Evolutionary conservation across 1,139 yeast genomes (phyloP).

Genomic region (Hyphopichia burtonii): DNA sequence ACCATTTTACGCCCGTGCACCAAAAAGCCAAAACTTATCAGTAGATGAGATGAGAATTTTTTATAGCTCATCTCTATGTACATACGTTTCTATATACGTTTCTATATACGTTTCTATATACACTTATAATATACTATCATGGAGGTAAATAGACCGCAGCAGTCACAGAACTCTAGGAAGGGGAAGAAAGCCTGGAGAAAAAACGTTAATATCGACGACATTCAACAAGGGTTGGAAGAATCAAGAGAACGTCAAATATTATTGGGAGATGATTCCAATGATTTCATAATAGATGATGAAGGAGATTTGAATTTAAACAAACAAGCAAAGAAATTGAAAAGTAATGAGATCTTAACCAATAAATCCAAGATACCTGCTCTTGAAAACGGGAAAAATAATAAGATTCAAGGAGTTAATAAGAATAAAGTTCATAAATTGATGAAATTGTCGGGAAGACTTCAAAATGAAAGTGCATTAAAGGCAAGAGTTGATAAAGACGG

Average conservation of each 20-base stretch:
- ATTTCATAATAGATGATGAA: constrained; percentile 69
- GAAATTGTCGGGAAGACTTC: constrained; percentile 74
- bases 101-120: neutral
- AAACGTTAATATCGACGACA: constrained; percentile 80
- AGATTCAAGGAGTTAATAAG: constrained; percentile 65
- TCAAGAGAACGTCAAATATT: constrained; percentile 65
- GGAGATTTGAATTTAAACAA: constrained; percentile 46
- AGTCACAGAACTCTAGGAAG: constrained; percentile 73
- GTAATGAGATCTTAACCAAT: constrained; percentile 70
- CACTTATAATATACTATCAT: constrained; percentile 5
- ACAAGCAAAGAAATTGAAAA: constrained; percentile 54
- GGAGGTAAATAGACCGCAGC: constrained; percentile 16
- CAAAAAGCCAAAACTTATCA: neutral
- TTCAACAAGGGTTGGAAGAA: constrained; percentile 69
- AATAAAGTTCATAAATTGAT: constrained; percentile 68
- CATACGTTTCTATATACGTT: neutral
- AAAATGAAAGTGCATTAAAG: constrained; percentile 52
- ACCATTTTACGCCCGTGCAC: neutral
- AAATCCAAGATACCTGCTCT: constrained; percentile 80
- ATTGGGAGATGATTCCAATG: constrained; percentile 52
- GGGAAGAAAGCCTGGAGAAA: constrained; percentile 97
- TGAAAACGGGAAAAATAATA: constrained; percentile 33
- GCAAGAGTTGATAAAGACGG: constrained; percentile 65
- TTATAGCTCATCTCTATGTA: neutral
- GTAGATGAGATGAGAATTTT: neutral